Evolutionary conservation across 768 basidiomycete species (phyloP), one percentile per base, ranked within the genome.

Genomic region (Galerina sulciceps): DNA sequence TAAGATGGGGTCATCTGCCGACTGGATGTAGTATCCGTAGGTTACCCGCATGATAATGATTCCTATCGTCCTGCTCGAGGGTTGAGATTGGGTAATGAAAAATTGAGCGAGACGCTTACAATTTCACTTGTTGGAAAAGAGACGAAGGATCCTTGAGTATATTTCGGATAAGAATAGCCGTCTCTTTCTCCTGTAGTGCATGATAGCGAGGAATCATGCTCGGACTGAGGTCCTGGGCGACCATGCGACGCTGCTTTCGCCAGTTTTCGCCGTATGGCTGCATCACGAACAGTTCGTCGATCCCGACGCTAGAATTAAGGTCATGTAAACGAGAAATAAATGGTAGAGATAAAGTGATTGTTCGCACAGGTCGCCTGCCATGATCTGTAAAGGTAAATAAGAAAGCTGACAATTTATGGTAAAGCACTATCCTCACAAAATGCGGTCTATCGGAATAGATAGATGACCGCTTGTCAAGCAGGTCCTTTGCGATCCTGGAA

Each of bases 21-120:
- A 82, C 61, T 79, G 75, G 13, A 83, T 79, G 43, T 82, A 73
- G 47, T 84, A 82, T 15, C 85, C 85, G 57, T 85, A 84, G 9
- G 84, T 79, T 13, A 85, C 73, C 26, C 80, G 76, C 55, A 86
- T 65, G 15, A 86, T 85, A 49, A 85, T 79, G 6, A 75, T 74
- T 1, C 84, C 85, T 11, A 83, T 78, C 18, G 81, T 71, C 42
- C 81, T 83, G 34, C 11, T 22, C 22, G 17, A 36, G 26, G 18
- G 36, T 9, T 26, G 43, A 23, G 31, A n/a, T 44, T 47, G 20
- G 2, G 35, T 13, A 11, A 31, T 11, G 2, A 20, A 11, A 46
- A 36, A 15, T 23, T 14, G 8, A 15, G n/a, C 23, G 15, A 41
- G 34, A 17, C 9, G 42, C 65, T 26, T 52, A 70, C 69, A 67